Conservation (phyloP, 169 alveolate genomes). For the Plasmodium falciparum region DNA sequence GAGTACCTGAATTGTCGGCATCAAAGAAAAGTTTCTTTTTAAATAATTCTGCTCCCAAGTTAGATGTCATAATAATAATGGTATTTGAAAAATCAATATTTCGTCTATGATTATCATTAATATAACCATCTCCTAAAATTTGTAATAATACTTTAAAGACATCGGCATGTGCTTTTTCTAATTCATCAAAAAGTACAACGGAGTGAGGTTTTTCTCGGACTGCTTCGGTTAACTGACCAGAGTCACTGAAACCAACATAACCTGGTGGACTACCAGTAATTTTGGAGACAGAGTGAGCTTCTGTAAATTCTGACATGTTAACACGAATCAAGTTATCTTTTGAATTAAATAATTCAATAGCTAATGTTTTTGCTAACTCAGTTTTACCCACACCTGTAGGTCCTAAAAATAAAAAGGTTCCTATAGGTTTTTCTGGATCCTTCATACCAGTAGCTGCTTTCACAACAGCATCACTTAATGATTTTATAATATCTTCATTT, state of each 20-base stretch:
- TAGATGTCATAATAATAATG: conserved; percentile 85
- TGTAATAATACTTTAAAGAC: conserved; percentile 71
- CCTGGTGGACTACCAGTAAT: conserved; percentile 87
- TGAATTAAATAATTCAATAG: conserved; percentile 67
- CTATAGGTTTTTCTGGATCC: conserved; percentile 76
- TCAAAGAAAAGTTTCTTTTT: conserved; percentile 67
- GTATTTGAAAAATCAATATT: conserved; percentile 86
- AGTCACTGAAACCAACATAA: conserved; percentile 85
- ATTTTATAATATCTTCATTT: conserved; percentile 84
- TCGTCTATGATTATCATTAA: conserved; percentile 82
- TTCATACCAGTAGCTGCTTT: conserved; percentile 74
- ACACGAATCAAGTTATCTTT: conserved; percentile 66
- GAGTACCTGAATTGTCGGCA: conserved; percentile 67
- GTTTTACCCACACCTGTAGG: conserved; percentile 83
- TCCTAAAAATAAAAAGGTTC: conserved; percentile 80
- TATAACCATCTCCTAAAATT: conserved; percentile 77
- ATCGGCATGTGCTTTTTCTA: conserved; percentile 77
- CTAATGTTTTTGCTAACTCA: conserved; percentile 69
- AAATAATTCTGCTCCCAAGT: conserved; percentile 84
- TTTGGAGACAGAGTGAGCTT: conserved; percentile 82
- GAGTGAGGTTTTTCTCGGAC: conserved; percentile 80
- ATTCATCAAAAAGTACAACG: conserved; percentile 75
- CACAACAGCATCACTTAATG: conserved; percentile 82
- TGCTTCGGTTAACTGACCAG: conserved; percentile 86
- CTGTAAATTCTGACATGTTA: conserved; percentile 84